These are phyloP conservation scores for Thamnidium elegans DNA, from an alignment of 192 early-diverging fungal species.

Conservation along the genomic window DNA sequence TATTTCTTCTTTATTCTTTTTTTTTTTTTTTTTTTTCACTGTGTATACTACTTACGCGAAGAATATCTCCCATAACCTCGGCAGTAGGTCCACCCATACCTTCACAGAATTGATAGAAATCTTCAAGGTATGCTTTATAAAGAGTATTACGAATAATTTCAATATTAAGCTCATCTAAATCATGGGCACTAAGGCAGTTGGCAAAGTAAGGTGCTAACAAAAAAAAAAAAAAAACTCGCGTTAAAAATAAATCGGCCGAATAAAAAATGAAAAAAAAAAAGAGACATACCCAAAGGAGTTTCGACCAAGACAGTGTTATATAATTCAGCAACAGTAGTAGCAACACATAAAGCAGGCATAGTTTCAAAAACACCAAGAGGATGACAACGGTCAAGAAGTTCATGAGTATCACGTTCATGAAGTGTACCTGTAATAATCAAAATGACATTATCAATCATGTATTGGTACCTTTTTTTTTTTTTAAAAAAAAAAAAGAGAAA, in stretches of 20 bases:
- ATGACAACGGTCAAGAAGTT: constrained; percentile 95
- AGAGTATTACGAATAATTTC: constrained; percentile 99
- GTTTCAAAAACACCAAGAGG: constrained; percentile 97
- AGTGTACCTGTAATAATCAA: constrained; percentile 96
- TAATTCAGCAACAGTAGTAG: constrained; percentile 92
- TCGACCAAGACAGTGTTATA: constrained; percentile 97
- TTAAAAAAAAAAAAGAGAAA: constrained; percentile 17
- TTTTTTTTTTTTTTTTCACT: background rate
- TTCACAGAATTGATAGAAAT: constrained; percentile 91
- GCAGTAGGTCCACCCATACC: constrained; percentile 79
- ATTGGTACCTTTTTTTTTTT: constrained; percentile 71
- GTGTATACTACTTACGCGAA: constrained; percentile 56
- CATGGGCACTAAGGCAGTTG: constrained; percentile 94
- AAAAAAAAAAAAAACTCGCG: constrained; percentile 3
- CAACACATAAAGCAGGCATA: constrained; percentile 97
- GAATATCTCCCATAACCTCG: constrained; percentile 90
- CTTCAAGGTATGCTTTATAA: constrained; percentile 98
- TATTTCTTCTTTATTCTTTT: background rate
- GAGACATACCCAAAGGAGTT: constrained; percentile 78
- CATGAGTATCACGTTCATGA: constrained; percentile 96
- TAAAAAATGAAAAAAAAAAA: background rate
- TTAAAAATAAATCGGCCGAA: constrained; percentile 3
- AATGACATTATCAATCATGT: constrained; percentile 99
- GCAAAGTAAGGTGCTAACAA: constrained; percentile 95
- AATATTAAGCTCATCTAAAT: constrained; percentile 99